Conservation (phyloP, 2,329 filamentous ascomycete genomes). For the Trichoderma sp. region DNA sequence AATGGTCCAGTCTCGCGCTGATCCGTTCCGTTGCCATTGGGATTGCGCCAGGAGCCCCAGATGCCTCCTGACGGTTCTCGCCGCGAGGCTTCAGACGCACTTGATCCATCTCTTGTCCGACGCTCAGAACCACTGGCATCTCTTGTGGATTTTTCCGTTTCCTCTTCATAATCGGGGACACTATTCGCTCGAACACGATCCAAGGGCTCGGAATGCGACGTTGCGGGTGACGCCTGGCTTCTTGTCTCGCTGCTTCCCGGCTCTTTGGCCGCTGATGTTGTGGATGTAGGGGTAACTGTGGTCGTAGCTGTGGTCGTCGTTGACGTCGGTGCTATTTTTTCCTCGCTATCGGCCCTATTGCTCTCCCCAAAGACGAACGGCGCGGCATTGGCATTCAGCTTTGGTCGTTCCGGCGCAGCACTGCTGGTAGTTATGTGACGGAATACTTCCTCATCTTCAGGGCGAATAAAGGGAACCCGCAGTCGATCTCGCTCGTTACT, state of each 20-base stretch:
- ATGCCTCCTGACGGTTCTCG: constrained; percentile 58
- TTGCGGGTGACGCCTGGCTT: constrained; percentile 32
- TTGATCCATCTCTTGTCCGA: constrained; percentile 35
- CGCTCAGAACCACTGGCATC: constrained; percentile 31
- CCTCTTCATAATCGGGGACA: constrained; percentile 48
- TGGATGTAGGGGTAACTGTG: constrained; percentile 21
- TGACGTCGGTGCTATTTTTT: constrained; percentile 4
- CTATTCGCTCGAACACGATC: constrained; percentile 36
- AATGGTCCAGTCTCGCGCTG: constrained; percentile 55
- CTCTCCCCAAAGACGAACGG: constrained; percentile 46
- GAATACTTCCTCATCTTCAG: constrained; percentile 81
- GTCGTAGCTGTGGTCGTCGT: constrained; percentile 25
- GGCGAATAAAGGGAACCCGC: constrained; percentile 87
- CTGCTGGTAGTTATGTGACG: constrained; percentile 71
- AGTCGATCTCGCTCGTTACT: constrained; percentile 85
- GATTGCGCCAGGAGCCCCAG: constrained; percentile 72
- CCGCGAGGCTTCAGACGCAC: constrained; percentile 38
- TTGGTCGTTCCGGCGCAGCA: constrained; percentile 55
- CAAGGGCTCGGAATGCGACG: constrained; percentile 39
- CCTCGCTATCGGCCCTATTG: constrained; percentile 30
- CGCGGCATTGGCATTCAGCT: constrained; percentile 56
- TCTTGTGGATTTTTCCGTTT: constrained; percentile 43
- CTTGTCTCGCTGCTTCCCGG: constrained; percentile 27
- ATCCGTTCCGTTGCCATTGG: constrained; percentile 53
- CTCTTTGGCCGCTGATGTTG: constrained; percentile 34